Evolutionary conservation across 805 yeast species (phyloP), one percentile per base, ranked within the genome.

Genomic region (Lachancea nothofagi): DNA sequence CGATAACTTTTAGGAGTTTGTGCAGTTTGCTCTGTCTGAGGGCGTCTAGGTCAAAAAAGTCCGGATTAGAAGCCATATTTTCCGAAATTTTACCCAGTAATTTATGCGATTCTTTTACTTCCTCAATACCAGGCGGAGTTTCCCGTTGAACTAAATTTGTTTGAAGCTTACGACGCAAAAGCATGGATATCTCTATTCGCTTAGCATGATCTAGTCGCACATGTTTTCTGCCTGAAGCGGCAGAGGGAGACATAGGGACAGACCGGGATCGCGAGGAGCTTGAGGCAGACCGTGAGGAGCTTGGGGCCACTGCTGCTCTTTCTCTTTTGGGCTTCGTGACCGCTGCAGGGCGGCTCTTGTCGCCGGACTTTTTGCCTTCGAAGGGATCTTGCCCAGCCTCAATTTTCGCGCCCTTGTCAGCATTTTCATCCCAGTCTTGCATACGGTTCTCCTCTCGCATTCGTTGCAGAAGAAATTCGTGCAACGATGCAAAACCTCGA

Each of bases 161-260:
- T 33, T 60, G 65, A 10, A 60, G 45, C 41, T 58, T 57, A 18
- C 62, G 48, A 10, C 65, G 53, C 19, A 60, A 51, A 8, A 59
- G 38, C 23, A 48, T 29, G 7, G 58, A 49, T 14, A 58, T 57
- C 36, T 60, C 64, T 4, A 54, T 38, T 26, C 52, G 47, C 9
- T 56, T 49, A 12, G 53, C 35, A 23, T 44, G 43, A 36, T 60
- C 63, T 17, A 59, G 37, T 13, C 37, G 37, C 14, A 30, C 18
- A 4, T 25, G 15, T 26, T 25, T 33, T 14, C 28, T 23, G 17
- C 5, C 24, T 3, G 37, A 18, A 17, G 25, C 27, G 24, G n/a
- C 20, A 9, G 37, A 18, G 2, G 13, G 20, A 14, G 32, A 5
- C 7, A 7, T 13, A 7, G 38, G 9, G 9, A 29, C 21, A 4